These are phyloP conservation scores for Berberis thunbergii DNA, from an alignment of 164 flowering plant species.

Conservation along the genomic window DNA sequence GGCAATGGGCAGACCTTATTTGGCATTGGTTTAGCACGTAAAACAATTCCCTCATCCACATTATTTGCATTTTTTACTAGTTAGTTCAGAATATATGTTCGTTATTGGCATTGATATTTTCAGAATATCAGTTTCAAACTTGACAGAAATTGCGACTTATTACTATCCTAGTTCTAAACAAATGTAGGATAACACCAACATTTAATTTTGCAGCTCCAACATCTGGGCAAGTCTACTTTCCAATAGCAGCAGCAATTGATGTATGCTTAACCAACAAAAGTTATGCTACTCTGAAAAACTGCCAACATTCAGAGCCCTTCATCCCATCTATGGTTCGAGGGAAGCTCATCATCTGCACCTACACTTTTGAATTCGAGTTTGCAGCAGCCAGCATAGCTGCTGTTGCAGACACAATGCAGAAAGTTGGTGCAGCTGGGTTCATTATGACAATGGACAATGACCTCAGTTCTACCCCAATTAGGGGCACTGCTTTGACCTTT, in stretches of 20 bases:
- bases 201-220: slow-evolving; percentile 39
- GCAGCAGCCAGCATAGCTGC: slow-evolving; percentile 34
- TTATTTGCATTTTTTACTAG: background rate
- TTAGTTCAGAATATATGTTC: too few species aligned
- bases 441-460: slow-evolving; percentile 48
- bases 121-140: too few species aligned
- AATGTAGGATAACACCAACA: background rate
- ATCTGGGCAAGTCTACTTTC: slow-evolving; percentile 17
- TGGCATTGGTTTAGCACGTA: slow-evolving; percentile 52
- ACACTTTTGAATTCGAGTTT: slow-evolving; percentile 35
- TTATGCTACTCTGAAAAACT: slow-evolving; percentile 26
- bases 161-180: background rate
- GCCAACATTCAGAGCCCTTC: slow-evolving; percentile 37
- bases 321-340: slow-evolving; percentile 26
- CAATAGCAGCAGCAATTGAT: slow-evolving; percentile 49
- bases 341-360: slow-evolving; percentile 46
- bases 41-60: background rate
- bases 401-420: slow-evolving; percentile 40
- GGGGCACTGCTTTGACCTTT: slow-evolving; percentile 36
- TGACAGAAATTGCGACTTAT: background rate
- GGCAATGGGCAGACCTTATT: slow-evolving; percentile 36
- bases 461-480: slow-evolving; percentile 25
- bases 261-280: slow-evolving; percentile 25
- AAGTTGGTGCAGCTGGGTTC: slow-evolving; percentile 53
- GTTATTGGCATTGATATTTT: too few species aligned